phyloP scores from a whole-genome alignment of 768 basidiomycete species.

The Strobilomyces echinocephalus region DNA sequence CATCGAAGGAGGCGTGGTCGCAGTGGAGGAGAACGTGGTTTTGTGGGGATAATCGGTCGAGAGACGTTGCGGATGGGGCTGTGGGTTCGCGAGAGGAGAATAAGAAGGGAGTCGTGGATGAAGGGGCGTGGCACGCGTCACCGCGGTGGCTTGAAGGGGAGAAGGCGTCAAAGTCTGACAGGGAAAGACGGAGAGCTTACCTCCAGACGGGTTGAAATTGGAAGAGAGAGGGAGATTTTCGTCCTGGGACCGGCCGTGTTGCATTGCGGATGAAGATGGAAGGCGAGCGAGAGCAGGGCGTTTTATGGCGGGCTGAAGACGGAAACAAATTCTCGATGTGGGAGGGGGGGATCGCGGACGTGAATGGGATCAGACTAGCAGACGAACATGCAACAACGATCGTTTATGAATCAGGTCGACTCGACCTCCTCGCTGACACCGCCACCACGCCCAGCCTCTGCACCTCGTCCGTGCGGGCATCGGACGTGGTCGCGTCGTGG shows the following conservation, averaged over 20 bases:
- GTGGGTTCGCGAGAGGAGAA: too few species aligned
- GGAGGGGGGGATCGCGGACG: slow-evolving; percentile 11
- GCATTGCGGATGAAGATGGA: slow-evolving; percentile 19
- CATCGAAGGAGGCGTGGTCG: slow-evolving; percentile 31
- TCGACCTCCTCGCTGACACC: neutral
- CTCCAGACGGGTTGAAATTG: slow-evolving; percentile 19
- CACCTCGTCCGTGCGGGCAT: neutral
- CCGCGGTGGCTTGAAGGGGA: slow-evolving; percentile 6
- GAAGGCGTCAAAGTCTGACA: slow-evolving; percentile 13
- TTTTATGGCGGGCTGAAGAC: too few species aligned
- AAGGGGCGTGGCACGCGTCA: neutral
- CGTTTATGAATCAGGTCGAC: slow-evolving; percentile 2
- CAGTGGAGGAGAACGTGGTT: slow-evolving; percentile 1
- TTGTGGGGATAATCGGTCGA: too few species aligned
- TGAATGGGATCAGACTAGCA: too few species aligned
- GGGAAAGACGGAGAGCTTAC: slow-evolving; percentile 23
- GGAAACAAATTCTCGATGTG: slow-evolving; percentile 14
- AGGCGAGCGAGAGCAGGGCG: neutral
- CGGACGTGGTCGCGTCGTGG: too few species aligned
- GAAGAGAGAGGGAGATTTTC: slow-evolving; percentile 12
- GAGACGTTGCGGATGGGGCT: neutral
- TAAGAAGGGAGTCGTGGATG: neutral
- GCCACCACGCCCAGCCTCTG: neutral
- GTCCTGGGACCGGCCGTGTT: slow-evolving; percentile 17
- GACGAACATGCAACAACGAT: neutral